Conservation (phyloP, 805 yeast species). For the Candida tibetensis region DNA sequence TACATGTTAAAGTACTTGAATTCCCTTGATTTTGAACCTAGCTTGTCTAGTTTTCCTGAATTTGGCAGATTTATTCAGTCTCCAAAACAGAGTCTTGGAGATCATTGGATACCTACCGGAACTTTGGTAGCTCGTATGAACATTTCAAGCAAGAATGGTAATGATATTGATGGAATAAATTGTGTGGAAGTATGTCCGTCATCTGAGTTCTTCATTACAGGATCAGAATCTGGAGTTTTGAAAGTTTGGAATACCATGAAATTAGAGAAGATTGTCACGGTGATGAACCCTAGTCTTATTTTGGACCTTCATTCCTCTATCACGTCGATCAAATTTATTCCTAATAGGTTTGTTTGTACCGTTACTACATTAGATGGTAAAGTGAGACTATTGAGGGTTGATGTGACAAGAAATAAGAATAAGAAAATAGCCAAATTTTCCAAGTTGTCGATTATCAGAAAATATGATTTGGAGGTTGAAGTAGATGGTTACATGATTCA, state of each 20-base stretch:
- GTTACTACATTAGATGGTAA: slow-evolving; percentile 50
- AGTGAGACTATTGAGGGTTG: slow-evolving; percentile 37
- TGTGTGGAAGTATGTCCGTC: slow-evolving; percentile 59
- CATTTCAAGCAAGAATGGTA: slow-evolving; percentile 51
- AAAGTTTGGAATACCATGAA: slow-evolving; percentile 75
- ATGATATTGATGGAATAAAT: slow-evolving; percentile 41
- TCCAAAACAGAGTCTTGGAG: neutral
- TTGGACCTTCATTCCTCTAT: slow-evolving; percentile 50
- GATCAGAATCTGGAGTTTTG: slow-evolving; percentile 69
- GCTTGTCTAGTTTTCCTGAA: slow-evolving; percentile 59
- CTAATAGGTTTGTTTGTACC: slow-evolving; percentile 55
- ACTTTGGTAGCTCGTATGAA: slow-evolving; percentile 58
- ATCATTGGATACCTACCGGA: slow-evolving; percentile 40
- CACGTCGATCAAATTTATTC: slow-evolving; percentile 48
- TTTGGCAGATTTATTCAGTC: slow-evolving; percentile 48
- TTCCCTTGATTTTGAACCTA: slow-evolving; percentile 53
- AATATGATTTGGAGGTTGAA: slow-evolving; percentile 29
- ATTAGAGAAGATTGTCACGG: slow-evolving; percentile 59
- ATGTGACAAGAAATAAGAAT: slow-evolving; percentile 32
- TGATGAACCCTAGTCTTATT: slow-evolving; percentile 44
- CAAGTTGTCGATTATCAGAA: slow-evolving; percentile 36
- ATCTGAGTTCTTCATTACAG: slow-evolving; percentile 67
- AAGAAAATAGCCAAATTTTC: slow-evolving; percentile 28
- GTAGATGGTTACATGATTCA: slow-evolving; percentile 44
- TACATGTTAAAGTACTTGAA: slow-evolving; percentile 57